Evolutionary conservation across 2,329 filamentous ascomycete species (phyloP), one percentile per base, ranked within the genome.

Genomic region (Trichophyton schoenleinii): DNA sequence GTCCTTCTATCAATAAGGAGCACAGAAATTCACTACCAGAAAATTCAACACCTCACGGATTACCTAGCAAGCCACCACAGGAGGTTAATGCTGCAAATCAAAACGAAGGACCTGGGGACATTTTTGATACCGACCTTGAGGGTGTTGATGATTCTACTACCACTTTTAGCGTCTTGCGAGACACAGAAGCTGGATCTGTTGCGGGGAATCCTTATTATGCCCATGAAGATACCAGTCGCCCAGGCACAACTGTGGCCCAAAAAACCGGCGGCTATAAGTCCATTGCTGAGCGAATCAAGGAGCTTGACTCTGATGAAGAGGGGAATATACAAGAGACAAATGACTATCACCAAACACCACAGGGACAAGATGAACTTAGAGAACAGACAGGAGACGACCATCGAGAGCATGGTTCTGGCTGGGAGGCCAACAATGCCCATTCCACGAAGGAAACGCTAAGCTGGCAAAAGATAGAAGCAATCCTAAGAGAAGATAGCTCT

Each of bases 71-170:
- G 38, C 5, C 13, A 15, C 22, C 28, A 7, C 18, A 53, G 2
- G 49, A 31, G 11, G 25, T 13, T 20, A 13, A 28, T 52, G 28
- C 28, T 28, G 11, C 34, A 38, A 28, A 59, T 15, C 28, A 18
- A 57, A 15, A 63, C 55, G 58, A 61, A 49, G 18, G 67, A 68
- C 31, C 11, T 9, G 38, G 67, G 36, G 73, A 75, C 62, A 67
- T 70, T 63, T 77, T 77, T 63, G 74, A 77, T 63, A 77, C 74
- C 3, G 74, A 77, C 63, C 73, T 76, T 7, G 74, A 77, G 62
- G 74, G 70, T 9, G 66, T 75, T 8, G 74, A 77, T 67, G 74
- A 77, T 64, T 76, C 74, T 2, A 76, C 74, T 5, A 70, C 75
- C 66, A 71, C 70, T 20, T 72, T 70, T 22, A 75, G 77, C 68